Conservation (phyloP, 768 basidiomycete species). For the Mycena epipterygia region DNA sequence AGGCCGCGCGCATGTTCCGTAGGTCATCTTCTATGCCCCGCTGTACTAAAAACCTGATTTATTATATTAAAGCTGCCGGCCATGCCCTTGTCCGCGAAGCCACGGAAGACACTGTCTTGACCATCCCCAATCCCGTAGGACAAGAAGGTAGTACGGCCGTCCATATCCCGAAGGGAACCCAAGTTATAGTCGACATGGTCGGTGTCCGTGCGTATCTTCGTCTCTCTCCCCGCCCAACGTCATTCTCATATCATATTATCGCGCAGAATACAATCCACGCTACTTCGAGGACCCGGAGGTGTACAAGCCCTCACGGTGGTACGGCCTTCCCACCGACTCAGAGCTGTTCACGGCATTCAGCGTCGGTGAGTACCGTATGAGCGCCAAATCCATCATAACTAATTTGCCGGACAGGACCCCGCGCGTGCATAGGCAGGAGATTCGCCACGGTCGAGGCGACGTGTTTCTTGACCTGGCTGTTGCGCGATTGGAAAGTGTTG, state of each 20-base stretch:
- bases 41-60: background rate
- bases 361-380: conserved; percentile 37
- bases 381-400: background rate
- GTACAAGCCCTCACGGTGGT: conserved; percentile 67
- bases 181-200: conserved; percentile 46
- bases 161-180: conserved; percentile 38
- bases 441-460: conserved; percentile 61
- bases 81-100: conserved; percentile 44
- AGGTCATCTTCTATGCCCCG: conserved; percentile 3
- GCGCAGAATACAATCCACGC: conserved; percentile 64
- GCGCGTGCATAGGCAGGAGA: conserved; percentile 58
- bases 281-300: conserved; percentile 63
- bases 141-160: conserved; percentile 41
- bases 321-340: conserved; percentile 55
- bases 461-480: conserved; percentile 54
- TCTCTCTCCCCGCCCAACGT: background rate
- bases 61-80: conserved; percentile 35
- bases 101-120: conserved; percentile 44
- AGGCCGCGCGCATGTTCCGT: conserved; percentile 48
- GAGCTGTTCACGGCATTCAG: conserved; percentile 64
- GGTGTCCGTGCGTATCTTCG: conserved; percentile 38
- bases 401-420: conserved; percentile 45
- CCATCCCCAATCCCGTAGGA: conserved; percentile 42
- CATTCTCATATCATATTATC: background rate
- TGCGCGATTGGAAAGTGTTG: conserved; percentile 60